Conservation (phyloP, 345 rosid species). For the Rhodamnia argentea region DNA sequence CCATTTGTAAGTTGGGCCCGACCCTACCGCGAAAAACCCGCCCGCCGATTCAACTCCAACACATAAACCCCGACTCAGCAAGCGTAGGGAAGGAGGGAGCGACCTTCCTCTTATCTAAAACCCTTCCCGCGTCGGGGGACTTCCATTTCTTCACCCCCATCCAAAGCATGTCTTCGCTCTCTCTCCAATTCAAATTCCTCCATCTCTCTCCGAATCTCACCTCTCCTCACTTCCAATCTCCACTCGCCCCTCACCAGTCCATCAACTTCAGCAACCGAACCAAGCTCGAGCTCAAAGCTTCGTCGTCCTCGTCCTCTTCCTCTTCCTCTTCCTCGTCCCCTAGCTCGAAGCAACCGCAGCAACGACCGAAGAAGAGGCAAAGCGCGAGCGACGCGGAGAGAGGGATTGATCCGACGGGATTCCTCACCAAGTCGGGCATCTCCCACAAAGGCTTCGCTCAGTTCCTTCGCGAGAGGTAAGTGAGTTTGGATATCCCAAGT, state of each 20-base stretch:
- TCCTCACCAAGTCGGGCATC: conserved; percentile 57
- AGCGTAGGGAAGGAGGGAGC: background rate
- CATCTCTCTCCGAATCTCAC: conserved; percentile 8
- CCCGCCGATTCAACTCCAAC: background rate
- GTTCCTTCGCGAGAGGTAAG: conserved; percentile 88
- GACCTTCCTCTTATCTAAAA: conserved; percentile 14
- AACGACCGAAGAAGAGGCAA: conserved; percentile 24
- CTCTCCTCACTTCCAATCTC: conserved; percentile 4
- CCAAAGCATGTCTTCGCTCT: conserved; percentile 18
- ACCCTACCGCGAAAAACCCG: background rate
- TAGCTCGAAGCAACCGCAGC: conserved; percentile 23
- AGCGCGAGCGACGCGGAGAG: conserved; percentile 24
- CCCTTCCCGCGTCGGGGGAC: background rate
- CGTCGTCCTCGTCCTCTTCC: background rate
- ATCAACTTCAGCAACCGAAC: background rate
- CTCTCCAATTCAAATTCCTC: conserved; percentile 11
- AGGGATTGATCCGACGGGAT: conserved; percentile 58
- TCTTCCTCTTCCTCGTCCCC: conserved; percentile 1
- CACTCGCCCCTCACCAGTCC: background rate
- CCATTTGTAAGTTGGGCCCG: background rate
- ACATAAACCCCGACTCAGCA: conserved; percentile 15
- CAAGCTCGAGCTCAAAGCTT: background rate
- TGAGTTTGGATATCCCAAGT: background rate
- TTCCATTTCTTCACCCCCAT: background rate
- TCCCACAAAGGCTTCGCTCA: conserved; percentile 72